Conservation (phyloP, 495 filamentous ascomycete species). For the Talaromyces stipitatus region DNA sequence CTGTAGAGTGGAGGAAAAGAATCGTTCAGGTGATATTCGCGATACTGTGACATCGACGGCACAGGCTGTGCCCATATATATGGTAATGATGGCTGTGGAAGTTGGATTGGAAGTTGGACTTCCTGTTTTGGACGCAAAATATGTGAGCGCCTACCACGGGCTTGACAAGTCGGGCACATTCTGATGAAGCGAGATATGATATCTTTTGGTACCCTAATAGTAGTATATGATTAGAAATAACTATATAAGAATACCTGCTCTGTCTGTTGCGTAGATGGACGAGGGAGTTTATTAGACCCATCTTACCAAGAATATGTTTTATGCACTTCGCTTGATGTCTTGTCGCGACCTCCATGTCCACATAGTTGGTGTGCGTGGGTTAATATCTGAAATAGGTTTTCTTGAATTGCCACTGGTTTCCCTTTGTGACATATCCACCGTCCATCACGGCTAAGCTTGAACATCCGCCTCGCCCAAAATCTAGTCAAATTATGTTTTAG, state of each 20-base stretch:
- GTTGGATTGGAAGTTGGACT: constrained; percentile 25
- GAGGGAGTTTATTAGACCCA: not conserved
- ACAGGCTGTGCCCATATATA: not conserved
- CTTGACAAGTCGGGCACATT: constrained; percentile 46
- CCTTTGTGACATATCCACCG: constrained; percentile 49
- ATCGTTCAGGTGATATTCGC: not conserved
- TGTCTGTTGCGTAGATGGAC: not conserved
- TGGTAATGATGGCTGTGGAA: not conserved
- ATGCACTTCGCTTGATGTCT: constrained; percentile 50
- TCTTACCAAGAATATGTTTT: constrained; percentile 50
- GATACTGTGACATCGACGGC: not conserved
- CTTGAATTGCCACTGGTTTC: constrained; percentile 52
- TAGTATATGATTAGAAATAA: not conserved
- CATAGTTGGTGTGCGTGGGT: constrained; percentile 50
- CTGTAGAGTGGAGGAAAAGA: not conserved
- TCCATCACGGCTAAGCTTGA: constrained; percentile 36
- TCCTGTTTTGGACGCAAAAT: constrained; percentile 37
- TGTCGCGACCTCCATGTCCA: constrained; percentile 53
- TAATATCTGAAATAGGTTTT: constrained; percentile 51
- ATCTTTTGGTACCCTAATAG: constrained; percentile 48
- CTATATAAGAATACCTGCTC: not conserved
- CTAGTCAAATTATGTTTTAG: constrained; percentile 14
- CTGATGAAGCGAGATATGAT: constrained; percentile 51
- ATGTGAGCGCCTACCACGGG: constrained; percentile 37
- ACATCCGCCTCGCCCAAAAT: constrained; percentile 58